Evolutionary conservation across 257 asterid species (phyloP).

Genomic region (Thymus mandschuricus): DNA sequence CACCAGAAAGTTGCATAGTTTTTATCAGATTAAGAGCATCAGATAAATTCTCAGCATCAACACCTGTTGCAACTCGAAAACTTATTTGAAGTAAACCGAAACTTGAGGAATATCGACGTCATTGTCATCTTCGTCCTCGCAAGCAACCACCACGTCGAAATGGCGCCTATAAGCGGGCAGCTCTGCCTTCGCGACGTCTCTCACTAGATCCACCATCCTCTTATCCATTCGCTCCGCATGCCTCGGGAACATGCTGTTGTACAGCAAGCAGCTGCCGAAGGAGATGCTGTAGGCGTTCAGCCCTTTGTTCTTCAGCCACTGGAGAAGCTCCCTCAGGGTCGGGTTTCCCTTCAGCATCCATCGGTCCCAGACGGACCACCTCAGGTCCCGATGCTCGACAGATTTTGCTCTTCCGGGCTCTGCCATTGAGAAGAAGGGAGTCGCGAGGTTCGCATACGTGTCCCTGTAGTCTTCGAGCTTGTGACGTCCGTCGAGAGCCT

Average conservation of each 20-base stretch:
- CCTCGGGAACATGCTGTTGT: conserved; percentile 70
- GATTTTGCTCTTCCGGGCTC: conserved; percentile 72
- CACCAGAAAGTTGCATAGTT: no score
- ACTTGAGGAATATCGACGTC: conserved; percentile 82
- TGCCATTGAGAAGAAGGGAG: conserved; percentile 84
- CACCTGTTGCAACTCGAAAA: not conserved
- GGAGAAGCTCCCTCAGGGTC: conserved; percentile 64
- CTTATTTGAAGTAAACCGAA: conserved; percentile 54
- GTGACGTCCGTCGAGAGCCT: conserved; percentile 69
- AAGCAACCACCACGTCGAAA: conserved; percentile 76
- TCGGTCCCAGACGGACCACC: conserved; percentile 91
- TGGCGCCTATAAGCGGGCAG: conserved; percentile 63
- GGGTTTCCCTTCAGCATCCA: conserved; percentile 71
- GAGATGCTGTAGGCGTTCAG: conserved; percentile 79
- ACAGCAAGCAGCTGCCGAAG: conserved; percentile 71
- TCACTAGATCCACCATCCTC: conserved; percentile 64
- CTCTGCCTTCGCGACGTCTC: conserved; percentile 76
- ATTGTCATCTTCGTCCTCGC: conserved; percentile 81
- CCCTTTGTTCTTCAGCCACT: conserved; percentile 78
- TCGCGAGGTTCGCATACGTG: conserved; percentile 80
- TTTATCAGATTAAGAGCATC: no score
- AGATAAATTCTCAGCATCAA: not conserved
- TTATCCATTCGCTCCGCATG: conserved; percentile 79
- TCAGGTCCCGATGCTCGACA: conserved; percentile 64
- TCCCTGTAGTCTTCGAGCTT: conserved; percentile 82